A percentile compares a stretch with the other conserved stretches of the same genome.
Evolutionary conservation across 257 asterid genomes (phyloP).

Genomic region (Solanum rostratum): DNA sequence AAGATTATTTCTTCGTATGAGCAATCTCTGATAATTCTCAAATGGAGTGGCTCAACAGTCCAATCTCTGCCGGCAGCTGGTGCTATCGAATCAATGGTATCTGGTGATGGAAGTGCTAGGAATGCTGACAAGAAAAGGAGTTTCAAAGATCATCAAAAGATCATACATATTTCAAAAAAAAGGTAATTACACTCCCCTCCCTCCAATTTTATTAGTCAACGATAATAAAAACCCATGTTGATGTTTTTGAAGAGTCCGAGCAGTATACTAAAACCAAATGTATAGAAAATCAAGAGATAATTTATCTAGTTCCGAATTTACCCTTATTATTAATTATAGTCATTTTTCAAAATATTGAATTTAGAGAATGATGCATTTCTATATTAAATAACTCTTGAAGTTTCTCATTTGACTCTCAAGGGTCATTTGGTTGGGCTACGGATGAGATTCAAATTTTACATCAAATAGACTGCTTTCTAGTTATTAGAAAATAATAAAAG

Average conservation of each 20-base stretch:
- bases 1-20: constrained; percentile 58
- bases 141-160: constrained; percentile 16
- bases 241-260: no score
- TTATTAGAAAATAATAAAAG: background rate
- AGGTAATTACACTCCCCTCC: constrained; percentile 16
- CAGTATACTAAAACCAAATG: background rate
- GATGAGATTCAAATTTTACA: background rate
- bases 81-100: constrained; percentile 22
- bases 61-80: constrained; percentile 11
- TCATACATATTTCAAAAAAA: constrained; percentile 28
- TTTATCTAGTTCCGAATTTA: no score
- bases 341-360: background rate
- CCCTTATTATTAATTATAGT: no score
- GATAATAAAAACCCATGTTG: background rate
- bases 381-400: no score
- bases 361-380: no score
- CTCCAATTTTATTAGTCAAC: fast-evolving
- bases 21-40: constrained; percentile 63
- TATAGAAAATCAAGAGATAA: background rate
- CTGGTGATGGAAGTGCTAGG: constrained; percentile 38
- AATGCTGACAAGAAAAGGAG: constrained; percentile 31
- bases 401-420: background rate
- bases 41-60: constrained; percentile 25
- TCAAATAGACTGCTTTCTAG: background rate
- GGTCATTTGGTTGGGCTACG: background rate